Conservation (phyloP, 1,284 basidiomycete species). For the Boletus semigastroideus region DNA sequence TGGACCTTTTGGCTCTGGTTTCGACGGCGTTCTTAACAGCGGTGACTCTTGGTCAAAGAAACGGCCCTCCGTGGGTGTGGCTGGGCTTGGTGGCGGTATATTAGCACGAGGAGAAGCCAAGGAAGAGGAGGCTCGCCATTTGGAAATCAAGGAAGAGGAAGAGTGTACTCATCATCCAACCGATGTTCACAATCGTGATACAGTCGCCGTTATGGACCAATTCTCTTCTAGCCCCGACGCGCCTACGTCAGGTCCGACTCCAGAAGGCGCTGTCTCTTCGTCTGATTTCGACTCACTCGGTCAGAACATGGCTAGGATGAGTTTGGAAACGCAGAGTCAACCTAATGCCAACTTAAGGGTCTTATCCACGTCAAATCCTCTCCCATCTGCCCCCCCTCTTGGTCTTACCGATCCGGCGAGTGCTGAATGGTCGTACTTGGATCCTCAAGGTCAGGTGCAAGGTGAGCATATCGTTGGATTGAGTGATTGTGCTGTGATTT, state of each 20-base stretch:
- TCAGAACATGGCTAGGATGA: conserved; percentile 19
- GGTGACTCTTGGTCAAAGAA: conserved; percentile 69
- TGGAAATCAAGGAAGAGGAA: conserved; percentile 59
- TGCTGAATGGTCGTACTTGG: conserved; percentile 90
- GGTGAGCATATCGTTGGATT: conserved; percentile 45
- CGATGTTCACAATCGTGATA: conserved; percentile 8
- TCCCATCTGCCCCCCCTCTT: conserved; percentile 40
- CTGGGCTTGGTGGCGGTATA: conserved; percentile 38
- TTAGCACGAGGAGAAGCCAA: conserved; percentile 40
- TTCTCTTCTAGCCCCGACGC: conserved; percentile 10
- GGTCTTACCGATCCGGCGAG: conserved; percentile 59
- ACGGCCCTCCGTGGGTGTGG: conserved; percentile 52
- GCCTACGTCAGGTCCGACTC: conserved; percentile 6
- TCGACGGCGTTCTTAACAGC: conserved; percentile 69
- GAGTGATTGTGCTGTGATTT: neutral
- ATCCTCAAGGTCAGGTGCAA: conserved; percentile 88
- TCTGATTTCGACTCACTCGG: conserved; percentile 6
- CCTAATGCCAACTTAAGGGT: conserved; percentile 6
- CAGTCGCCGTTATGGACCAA: conserved; percentile 9
- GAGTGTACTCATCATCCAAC: conserved; percentile 38
- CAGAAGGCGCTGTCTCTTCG: conserved; percentile 12
- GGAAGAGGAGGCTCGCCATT: conserved; percentile 41
- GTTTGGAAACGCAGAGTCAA: conserved; percentile 14
- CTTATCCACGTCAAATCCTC: conserved; percentile 18
- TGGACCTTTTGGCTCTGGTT: conserved; percentile 51